Conservation (phyloP, 495 filamentous ascomycete genomes). For the Penicillium goetzii region DNA sequence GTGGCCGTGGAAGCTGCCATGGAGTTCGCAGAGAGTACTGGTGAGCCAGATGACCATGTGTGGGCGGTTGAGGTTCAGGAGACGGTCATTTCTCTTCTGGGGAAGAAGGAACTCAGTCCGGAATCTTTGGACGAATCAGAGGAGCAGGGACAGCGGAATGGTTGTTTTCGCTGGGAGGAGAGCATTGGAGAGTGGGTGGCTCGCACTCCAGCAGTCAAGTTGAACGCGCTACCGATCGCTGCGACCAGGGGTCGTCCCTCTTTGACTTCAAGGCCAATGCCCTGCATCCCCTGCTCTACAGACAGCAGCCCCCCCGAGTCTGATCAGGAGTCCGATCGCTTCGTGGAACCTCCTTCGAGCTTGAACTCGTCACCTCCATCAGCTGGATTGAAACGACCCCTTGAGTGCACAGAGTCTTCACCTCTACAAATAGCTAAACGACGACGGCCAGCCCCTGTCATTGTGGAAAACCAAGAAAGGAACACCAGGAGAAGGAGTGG, state of each 20-base stretch:
- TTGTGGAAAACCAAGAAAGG: slow-evolving; percentile 13
- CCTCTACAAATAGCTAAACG: slow-evolving; percentile 35
- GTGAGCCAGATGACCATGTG: slow-evolving; percentile 51
- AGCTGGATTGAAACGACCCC: slow-evolving; percentile 29
- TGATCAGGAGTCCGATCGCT: slow-evolving; percentile 24
- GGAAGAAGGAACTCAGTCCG: slow-evolving; percentile 7
- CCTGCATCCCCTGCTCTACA: slow-evolving; percentile 28
- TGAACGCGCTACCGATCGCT: slow-evolving; percentile 15
- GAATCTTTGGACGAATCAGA: slow-evolving; percentile 25
- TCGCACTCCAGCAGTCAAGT: slow-evolving; percentile 45
- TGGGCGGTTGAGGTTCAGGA: slow-evolving; percentile 55
- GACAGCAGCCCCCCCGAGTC: slow-evolving; percentile 32
- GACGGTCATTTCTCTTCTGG: slow-evolving; percentile 32
- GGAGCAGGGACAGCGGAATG: slow-evolving; percentile 18
- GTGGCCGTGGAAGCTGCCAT: slow-evolving; percentile 55
- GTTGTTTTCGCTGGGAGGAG: slow-evolving; percentile 56
- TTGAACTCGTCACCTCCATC: slow-evolving; percentile 41
- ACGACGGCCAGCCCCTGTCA: slow-evolving; percentile 25
- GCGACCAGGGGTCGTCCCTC: slow-evolving; percentile 17
- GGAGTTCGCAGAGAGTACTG: slow-evolving; percentile 49
- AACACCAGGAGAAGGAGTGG: neutral
- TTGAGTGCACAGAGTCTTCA: slow-evolving; percentile 17
- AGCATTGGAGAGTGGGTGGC: slow-evolving; percentile 59
- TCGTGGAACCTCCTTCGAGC: slow-evolving; percentile 30
- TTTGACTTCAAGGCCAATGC: slow-evolving; percentile 13